Evolutionary conservation across 306 rosid species (phyloP), one percentile per base, ranked within the genome.

Genomic region (Vigna nakashimae): DNA sequence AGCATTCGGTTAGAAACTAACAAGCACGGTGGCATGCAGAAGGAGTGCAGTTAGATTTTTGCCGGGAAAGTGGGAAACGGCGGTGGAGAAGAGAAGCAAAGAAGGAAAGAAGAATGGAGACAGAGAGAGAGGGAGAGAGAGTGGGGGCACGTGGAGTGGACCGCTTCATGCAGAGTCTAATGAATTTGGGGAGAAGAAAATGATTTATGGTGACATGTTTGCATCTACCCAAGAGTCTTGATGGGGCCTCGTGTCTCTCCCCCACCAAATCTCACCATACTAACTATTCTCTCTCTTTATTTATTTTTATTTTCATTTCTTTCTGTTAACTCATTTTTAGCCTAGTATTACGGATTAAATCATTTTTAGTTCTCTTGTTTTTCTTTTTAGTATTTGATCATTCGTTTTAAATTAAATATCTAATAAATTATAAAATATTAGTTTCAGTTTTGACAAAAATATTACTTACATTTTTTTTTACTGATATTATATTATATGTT

Each of bases 91-190:
- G 12, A 43, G 38, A 46, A 30, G 0, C 18, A 36, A 26, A 60
- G 65, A 9, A 10, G 15, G 8, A 18, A 48, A 24, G 62, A 34
- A 13, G 30, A 34, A 9, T 1, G 9, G 9, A 32, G 60, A 16
- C 17, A 12, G 62, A 16, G 28, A 63, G 79, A 63, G 67, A 45
- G 83, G 32, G 36, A 32, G 26, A 63, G 79, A 63, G 67, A 45
- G 82, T 30, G 38, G 7, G 13, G 88, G 80, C 92, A 87, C 92
- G 95, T 88, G 87, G 86, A 82, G 11, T 52, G 71, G 60, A 51
- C 77, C 77, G 77, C 75, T 82, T 82, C 91, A 87, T 89, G 90
- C 89, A 87, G 72, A 74, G 78, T 45, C 2, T 40, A 18, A 62
- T 42, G 46, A 48, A 73, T 15, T 14, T 42, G 50, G 13, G 60